Conservation (phyloP, 805 yeast species). For the Candida ulmi region DNA sequence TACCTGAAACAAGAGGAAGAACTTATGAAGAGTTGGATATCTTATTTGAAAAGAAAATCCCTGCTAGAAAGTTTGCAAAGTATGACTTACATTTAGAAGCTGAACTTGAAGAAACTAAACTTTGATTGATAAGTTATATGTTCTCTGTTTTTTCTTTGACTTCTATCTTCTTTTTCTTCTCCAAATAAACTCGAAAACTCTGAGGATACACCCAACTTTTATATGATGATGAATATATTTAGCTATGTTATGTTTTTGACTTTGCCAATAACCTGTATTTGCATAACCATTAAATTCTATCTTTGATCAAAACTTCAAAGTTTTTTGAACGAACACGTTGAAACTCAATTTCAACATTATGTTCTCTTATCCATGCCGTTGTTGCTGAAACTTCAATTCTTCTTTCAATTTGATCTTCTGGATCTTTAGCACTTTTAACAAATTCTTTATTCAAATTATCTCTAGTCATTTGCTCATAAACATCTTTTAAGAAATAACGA, state of each 20-base stretch:
- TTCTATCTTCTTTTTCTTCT: no score
- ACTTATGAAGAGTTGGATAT: conserved; percentile 57
- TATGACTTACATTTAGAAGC: conserved; percentile 8
- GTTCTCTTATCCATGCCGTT: conserved; percentile 1
- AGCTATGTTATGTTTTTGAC: no score
- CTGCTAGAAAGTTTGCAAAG: conserved; percentile 38
- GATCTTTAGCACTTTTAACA: background rate
- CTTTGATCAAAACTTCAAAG: background rate
- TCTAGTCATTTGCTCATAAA: background rate
- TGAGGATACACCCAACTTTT: no score
- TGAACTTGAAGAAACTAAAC: background rate
- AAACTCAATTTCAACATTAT: conserved; percentile 2
- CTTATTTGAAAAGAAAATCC: conserved; percentile 38
- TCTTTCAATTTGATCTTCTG: background rate
- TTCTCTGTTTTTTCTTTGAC: no score
- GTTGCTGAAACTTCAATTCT: background rate
- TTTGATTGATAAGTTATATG: no score
- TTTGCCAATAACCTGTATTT: no score
- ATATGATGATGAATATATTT: no score
- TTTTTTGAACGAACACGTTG: conserved; percentile 1
- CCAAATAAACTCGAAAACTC: no score
- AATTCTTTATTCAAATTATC: background rate
- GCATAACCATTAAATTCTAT: no score
- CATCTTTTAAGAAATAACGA: conserved; percentile 1
- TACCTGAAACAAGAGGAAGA: conserved; percentile 56